phyloP scores from a whole-genome alignment of 352 stramenopile species.

The Globisporangium viniferum region DNA sequence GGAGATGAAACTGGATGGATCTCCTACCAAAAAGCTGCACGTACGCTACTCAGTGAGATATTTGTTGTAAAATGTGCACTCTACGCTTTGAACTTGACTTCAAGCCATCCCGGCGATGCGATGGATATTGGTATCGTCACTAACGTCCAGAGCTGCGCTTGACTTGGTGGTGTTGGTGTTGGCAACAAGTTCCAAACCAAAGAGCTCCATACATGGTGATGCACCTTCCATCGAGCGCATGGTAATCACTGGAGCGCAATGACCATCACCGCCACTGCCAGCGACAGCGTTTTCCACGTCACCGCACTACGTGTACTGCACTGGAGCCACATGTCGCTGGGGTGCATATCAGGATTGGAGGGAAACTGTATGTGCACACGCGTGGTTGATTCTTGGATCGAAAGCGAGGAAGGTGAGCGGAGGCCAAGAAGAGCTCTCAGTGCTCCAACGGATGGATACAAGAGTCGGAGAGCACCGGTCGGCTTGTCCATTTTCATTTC shows the following conservation, averaged over 20 bases:
- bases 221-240: background rate
- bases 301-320: background rate
- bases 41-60: background rate
- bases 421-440: background rate
- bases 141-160: background rate
- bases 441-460: background rate
- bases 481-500: background rate
- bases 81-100: background rate
- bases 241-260: background rate
- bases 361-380: background rate
- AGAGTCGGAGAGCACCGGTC: background rate
- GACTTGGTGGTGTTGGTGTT: background rate
- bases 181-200: background rate
- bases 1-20: background rate
- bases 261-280: background rate
- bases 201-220: background rate
- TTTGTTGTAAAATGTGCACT: background rate
- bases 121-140: background rate
- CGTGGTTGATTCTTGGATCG: background rate
- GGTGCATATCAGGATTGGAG: background rate
- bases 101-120: background rate
- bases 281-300: background rate
- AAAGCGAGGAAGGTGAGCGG: background rate
- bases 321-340: background rate
- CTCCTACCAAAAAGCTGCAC: background rate